Evolutionary conservation across 1,284 basidiomycete genomes (phyloP).

Genomic region (Ganoderma sinense): DNA sequence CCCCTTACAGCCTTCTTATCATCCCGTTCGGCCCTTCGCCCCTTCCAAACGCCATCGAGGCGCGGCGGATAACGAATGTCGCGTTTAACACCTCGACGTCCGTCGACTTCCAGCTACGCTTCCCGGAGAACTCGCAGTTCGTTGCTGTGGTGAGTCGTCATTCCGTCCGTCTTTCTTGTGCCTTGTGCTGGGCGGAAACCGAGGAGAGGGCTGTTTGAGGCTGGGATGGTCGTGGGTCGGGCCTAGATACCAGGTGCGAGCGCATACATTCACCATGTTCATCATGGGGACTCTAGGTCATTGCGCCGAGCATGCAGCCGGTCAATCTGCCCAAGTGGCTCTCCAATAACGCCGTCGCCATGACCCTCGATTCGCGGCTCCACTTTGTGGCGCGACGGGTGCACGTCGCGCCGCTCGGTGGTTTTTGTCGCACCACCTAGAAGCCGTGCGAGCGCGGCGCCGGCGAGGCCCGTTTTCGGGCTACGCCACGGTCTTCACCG

Average conservation of each 20-base stretch:
- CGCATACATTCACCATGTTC: background rate
- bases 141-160: conserved; percentile 72
- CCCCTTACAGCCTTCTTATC: conserved; percentile 72
- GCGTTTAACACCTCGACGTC: conserved; percentile 54
- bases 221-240: background rate
- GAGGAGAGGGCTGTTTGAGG: background rate
- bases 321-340: background rate
- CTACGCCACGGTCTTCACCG: background rate
- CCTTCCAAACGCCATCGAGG: conserved; percentile 67
- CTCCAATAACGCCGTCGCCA: no score
- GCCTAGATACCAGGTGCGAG: background rate
- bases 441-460: background rate
- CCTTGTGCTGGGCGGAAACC: background rate
- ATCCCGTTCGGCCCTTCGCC: conserved; percentile 72
- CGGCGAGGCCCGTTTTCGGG: background rate
- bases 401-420: background rate
- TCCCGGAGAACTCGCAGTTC: conserved; percentile 72
- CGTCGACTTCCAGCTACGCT: conserved; percentile 66
- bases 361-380: background rate
- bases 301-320: background rate
- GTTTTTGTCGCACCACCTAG: background rate
- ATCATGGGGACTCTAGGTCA: background rate
- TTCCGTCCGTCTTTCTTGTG: background rate
- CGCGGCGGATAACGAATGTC: conserved; percentile 64
- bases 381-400: background rate